Percentiles rank a stretch among this genome's conserved stretches.
Conservation (phyloP, 495 filamentous ascomycete species). For the Neurospora intermedia region DNA sequence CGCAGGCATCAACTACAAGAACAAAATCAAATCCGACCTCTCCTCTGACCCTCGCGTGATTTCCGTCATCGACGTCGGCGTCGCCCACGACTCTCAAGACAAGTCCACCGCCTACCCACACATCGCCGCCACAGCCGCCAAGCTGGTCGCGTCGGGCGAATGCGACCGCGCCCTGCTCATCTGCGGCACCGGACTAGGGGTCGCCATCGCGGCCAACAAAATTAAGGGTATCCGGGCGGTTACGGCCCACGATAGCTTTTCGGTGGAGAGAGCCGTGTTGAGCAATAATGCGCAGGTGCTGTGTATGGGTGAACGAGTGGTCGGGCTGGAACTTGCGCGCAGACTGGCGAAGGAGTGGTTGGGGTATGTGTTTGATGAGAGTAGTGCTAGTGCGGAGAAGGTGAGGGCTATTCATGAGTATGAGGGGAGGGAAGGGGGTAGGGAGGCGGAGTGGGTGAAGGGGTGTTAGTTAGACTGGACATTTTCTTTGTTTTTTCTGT, state of each 20-base stretch:
- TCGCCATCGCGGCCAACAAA: conserved; percentile 81
- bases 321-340: conserved; percentile 70
- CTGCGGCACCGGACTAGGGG: conserved; percentile 78
- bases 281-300: conserved; percentile 84
- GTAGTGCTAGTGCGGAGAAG: conserved; percentile 61
- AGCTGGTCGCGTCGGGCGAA: conserved; percentile 56
- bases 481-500: background rate
- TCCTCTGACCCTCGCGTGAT: conserved; percentile 54
- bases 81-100: conserved; percentile 41
- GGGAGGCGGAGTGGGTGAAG: conserved; percentile 9
- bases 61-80: conserved; percentile 57
- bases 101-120: conserved; percentile 72
- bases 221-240: conserved; percentile 76
- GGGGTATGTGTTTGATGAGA: conserved; percentile 68
- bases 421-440: conserved; percentile 38
- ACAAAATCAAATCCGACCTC: conserved; percentile 64
- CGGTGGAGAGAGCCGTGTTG: conserved; percentile 68
- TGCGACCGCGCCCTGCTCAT: conserved; percentile 74
- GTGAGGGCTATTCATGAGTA: conserved; percentile 65
- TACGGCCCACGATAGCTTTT: conserved; percentile 78
- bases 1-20: conserved; percentile 70
- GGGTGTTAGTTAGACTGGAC: conserved; percentile 3
- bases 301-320: conserved; percentile 78
- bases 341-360: conserved; percentile 73
- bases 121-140: conserved; percentile 58